These are phyloP conservation scores for Daucus carota DNA, from an alignment of 129 eudicot genomes.

Conservation along the genomic window DH1_v3.0 NC_030381.2:52693001-52693500, in stretches of 20 bases:
- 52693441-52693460: too few relatives aligned
- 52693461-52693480: too few relatives aligned
- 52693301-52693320: background rate
- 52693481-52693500: too few relatives aligned
- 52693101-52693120: background rate
- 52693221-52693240: background rate
- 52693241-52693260: background rate
- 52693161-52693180: background rate
- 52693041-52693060: background rate
- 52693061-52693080: background rate
- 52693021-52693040: too few relatives aligned
- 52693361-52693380: background rate
- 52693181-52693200: background rate
- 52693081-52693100: background rate
- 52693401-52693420: fast-evolving
- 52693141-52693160: background rate
- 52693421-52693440: background rate
- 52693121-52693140: background rate
- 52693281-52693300: fast-evolving
- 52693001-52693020: background rate
- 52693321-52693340: background rate
- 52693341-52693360: background rate
- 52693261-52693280: background rate
- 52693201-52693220: background rate
- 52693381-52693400: background rate